phyloP scores from a whole-genome alignment of 306 rosid genomes.

The Cicer chorassanicum region DNA sequence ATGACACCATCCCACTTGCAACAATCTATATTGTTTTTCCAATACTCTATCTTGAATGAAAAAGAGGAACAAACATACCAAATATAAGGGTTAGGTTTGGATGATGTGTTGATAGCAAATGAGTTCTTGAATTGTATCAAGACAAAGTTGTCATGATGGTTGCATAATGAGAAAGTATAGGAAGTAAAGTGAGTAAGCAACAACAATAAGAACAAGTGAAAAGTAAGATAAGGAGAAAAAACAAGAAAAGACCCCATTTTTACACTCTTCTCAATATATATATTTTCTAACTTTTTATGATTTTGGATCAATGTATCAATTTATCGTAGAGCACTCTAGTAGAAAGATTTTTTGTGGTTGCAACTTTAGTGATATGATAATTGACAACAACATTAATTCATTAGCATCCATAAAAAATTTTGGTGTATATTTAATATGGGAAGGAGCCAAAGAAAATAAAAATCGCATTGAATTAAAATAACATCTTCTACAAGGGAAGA shows the following conservation, averaged over 20 bases:
- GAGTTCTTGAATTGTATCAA: constrained; percentile 28
- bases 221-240: not conserved
- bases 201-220: not conserved
- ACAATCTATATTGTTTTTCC: not conserved
- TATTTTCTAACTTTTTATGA: not conserved
- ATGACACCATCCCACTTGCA: not conserved
- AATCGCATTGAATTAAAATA: too few species aligned
- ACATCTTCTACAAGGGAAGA: too few species aligned
- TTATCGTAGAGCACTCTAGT: not conserved
- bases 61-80: not conserved
- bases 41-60: not conserved
- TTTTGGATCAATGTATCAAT: not conserved
- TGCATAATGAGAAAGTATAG: not conserved
- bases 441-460: too few species aligned
- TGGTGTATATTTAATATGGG: not conserved
- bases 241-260: not conserved
- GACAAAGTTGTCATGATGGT: constrained; percentile 1
- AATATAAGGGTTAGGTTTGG: not conserved
- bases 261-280: not conserved
- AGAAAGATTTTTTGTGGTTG: not conserved
- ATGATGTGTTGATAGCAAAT: not conserved
- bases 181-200: not conserved
- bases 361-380: not conserved
- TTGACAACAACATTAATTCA: not conserved
- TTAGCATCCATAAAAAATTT: not conserved